Base-by-base conservation (phyloP, 257 asterid species). In the Rubia yunnanensis region DNA sequence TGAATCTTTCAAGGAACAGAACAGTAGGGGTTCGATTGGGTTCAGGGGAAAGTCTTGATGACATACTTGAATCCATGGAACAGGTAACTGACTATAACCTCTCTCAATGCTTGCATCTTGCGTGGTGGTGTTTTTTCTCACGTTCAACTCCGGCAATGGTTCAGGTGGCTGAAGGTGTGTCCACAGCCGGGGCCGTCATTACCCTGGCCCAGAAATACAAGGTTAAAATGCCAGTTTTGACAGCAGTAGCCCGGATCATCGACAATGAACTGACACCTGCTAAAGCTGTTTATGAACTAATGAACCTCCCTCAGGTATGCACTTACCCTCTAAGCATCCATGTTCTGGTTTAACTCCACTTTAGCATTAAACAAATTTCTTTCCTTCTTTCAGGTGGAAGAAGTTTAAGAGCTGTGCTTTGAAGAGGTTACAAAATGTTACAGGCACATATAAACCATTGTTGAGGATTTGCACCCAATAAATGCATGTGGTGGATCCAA, bases 1-100 rank as follows among this genome's bases (percentile, higher is more conserved):
- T 91, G 62, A 88, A 72, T 70, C 98, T 91, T 77, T 91, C 98
- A 63, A 83, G 98, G 83, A 91, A 91, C 76, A 84, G 95, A 84
- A 88, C 91, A 2, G 91, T 91, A 66, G 98, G 98, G 44, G 95
- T 88, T 79, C 98, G 98, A 75, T 89, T 91, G 66, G 98, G 98
- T 49, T 83, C 96, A 9, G 98, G 96, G n/a, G 98, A 91, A 78
- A 80, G 85, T 73, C 96, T 91, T 26, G 95, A 88, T 38, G 96
- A 84, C 70, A 91, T 91, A 63, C 87, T 91, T 32, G 64, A 73
- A 77, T 88, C 98, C 52, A 88, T 86, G 96, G 86, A 84, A 72
- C 91, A 88, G 95, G 97, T 87, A 39, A 22, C 36, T 64, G 17
- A 17, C 56, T 31, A 23, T 53, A 20, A 62, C 55, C 18, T 49